These are phyloP conservation scores for Tolypocladium paradoxum DNA, from an alignment of 2,329 filamentous ascomycete species.

Conservation along the genomic window DNA sequence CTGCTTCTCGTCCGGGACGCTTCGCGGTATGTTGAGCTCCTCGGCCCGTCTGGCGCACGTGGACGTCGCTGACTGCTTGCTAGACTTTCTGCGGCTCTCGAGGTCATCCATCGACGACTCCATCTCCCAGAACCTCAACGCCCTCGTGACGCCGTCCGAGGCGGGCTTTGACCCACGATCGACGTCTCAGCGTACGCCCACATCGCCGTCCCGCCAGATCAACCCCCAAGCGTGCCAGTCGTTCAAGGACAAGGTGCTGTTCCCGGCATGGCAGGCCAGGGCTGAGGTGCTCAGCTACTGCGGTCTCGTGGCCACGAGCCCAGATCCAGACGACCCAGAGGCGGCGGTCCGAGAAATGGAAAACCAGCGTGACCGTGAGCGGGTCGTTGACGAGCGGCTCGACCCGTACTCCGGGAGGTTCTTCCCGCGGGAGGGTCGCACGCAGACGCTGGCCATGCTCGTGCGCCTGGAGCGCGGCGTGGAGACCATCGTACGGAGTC, in stretches of 20 bases:
- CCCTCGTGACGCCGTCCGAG: constrained; percentile 64
- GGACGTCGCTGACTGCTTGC: background rate
- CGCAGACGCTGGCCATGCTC: constrained; percentile 64
- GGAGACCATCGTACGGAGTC: constrained; percentile 66
- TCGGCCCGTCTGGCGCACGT: background rate
- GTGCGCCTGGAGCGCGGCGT: constrained; percentile 66
- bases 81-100: constrained; percentile 86
- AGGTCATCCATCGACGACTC: constrained; percentile 81
- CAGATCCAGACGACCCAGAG: constrained; percentile 80
- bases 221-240: constrained; percentile 50
- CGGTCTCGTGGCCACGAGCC: constrained; percentile 72
- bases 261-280: constrained; percentile 78
- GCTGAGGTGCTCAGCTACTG: constrained; percentile 84
- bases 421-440: constrained; percentile 68
- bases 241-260: constrained; percentile 72
- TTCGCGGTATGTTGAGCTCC: constrained; percentile 46
- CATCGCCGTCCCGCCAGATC: constrained; percentile 42
- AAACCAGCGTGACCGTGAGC: constrained; percentile 56
- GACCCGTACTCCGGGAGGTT: constrained; percentile 86
- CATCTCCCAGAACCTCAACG: constrained; percentile 88
- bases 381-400: constrained; percentile 73
- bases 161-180: constrained; percentile 69
- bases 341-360: constrained; percentile 58
- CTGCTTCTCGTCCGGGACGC: constrained; percentile 60
- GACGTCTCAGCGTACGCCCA: constrained; percentile 51